phyloP scores from a whole-genome alignment of 208 protist species.

The Acanthamoeba triangularis region DNA sequence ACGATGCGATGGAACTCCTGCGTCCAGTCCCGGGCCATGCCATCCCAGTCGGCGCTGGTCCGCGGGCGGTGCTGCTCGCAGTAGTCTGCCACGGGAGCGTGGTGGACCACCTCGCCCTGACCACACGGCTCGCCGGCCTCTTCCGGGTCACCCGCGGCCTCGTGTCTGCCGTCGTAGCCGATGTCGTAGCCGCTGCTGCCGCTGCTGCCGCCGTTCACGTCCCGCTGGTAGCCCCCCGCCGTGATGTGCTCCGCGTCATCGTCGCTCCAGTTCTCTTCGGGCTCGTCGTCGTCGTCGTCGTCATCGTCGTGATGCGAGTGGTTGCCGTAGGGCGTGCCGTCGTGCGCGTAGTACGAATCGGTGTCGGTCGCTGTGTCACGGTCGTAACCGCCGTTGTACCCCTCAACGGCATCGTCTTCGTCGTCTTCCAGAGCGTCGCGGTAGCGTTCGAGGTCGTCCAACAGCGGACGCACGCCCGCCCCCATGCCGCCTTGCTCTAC shows the following conservation, averaged over 20 bases:
- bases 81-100: not conserved
- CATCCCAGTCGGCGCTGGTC: not conserved
- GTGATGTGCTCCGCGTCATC: too few species aligned
- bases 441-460: not conserved
- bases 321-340: not conserved
- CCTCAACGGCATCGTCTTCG: not conserved
- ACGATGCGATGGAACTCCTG: slow-evolving; percentile 53
- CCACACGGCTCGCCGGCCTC: too few species aligned
- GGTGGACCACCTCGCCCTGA: too few species aligned
- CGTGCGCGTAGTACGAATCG: not conserved
- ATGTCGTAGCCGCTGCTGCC: not conserved
- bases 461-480: slow-evolving; percentile 1
- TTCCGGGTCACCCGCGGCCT: too few species aligned
- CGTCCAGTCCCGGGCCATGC: slow-evolving; percentile 52
- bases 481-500: not conserved
- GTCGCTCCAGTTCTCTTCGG: not conserved
- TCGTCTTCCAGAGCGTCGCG: not conserved
- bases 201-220: not conserved
- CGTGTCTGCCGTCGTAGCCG: not conserved
- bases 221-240: too few species aligned
- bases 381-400: not conserved
- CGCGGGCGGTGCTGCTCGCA: not conserved
- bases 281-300: not conserved
- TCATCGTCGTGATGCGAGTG: not conserved
- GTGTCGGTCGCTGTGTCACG: not conserved